Evolutionary conservation across 228 moss, liverwort and hornwort genomes (phyloP).

Genomic region (Sphagnum fallax): DNA sequence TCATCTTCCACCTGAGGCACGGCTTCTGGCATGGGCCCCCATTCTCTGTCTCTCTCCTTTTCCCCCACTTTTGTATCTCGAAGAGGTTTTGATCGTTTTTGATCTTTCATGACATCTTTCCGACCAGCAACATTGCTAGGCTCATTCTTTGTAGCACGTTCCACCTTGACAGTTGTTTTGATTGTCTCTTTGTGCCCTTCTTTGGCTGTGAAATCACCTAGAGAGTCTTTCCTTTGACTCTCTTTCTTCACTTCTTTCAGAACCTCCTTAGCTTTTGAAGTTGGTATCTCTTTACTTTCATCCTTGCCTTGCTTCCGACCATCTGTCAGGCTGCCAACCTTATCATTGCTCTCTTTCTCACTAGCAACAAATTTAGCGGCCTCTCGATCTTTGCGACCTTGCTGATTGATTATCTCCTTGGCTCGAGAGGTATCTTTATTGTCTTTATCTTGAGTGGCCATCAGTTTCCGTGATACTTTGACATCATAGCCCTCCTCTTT

Average conservation of each 20-base stretch:
- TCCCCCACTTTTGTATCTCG: slow-evolving; percentile 1
- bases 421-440: slow-evolving; percentile 35
- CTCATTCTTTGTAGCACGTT: slow-evolving; percentile 18
- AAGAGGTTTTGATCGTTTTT: slow-evolving; percentile 29
- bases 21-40: slow-evolving; percentile 12
- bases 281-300: slow-evolving; percentile 28
- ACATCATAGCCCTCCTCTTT: slow-evolving; percentile 35
- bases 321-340: slow-evolving; percentile 21
- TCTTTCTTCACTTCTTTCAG: slow-evolving; percentile 49
- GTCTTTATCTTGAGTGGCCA: slow-evolving; percentile 27
- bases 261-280: slow-evolving; percentile 40
- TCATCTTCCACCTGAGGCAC: slow-evolving; percentile 17
- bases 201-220: slow-evolving; percentile 32
- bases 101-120: slow-evolving; percentile 27
- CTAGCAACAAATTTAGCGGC: slow-evolving; percentile 9
- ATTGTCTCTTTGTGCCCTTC: slow-evolving; percentile 37
- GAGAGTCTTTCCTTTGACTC: slow-evolving; percentile 41
- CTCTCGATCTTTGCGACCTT: slow-evolving; percentile 37
- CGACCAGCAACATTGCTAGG: slow-evolving; percentile 19
- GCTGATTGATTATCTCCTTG: slow-evolving; percentile 25
- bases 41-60: slow-evolving; percentile 37
- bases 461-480: slow-evolving; percentile 30
- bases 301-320: slow-evolving; percentile 54
- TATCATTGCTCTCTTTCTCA: slow-evolving; percentile 50
- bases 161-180: slow-evolving; percentile 36